Evolutionary conservation across 495 filamentous ascomycete genomes (phyloP).

Genomic region (Glonium stellatum): DNA sequence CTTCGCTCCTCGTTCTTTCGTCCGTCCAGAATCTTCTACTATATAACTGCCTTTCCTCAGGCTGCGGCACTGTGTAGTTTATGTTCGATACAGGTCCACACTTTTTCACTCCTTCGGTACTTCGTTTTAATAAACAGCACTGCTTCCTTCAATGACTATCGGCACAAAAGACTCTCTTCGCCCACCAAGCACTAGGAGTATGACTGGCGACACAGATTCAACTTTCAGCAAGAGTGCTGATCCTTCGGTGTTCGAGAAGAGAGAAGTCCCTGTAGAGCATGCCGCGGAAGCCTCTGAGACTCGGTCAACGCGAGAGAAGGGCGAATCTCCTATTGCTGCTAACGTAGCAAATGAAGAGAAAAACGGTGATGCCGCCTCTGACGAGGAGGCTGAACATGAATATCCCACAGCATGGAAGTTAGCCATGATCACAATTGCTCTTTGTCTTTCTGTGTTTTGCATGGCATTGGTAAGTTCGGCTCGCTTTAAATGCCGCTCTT

Average conservation of each 20-base stretch:
- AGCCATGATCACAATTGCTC: constrained; percentile 50
- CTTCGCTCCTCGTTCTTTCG: too few relatives aligned
- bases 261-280: constrained; percentile 10
- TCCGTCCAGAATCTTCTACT: background rate
- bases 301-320: constrained; percentile 6
- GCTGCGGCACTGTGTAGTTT: background rate
- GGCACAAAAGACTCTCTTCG: constrained; percentile 9
- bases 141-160: background rate
- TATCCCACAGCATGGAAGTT: constrained; percentile 50
- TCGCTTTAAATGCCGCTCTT: background rate
- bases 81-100: background rate
- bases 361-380: constrained; percentile 7
- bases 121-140: background rate
- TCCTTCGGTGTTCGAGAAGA: constrained; percentile 20
- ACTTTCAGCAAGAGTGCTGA: constrained; percentile 18
- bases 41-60: background rate
- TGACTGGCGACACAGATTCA: constrained; percentile 21
- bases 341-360: background rate
- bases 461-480: constrained; percentile 48
- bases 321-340: background rate
- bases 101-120: background rate
- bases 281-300: constrained; percentile 8
- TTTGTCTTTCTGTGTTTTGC: constrained; percentile 58
- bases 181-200: constrained; percentile 7
- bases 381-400: constrained; percentile 37